Evolutionary conservation across 2,329 filamentous ascomycete species (phyloP), one percentile per base, ranked within the genome.

Genomic region (Penicillium aurantiogriseum): DNA sequence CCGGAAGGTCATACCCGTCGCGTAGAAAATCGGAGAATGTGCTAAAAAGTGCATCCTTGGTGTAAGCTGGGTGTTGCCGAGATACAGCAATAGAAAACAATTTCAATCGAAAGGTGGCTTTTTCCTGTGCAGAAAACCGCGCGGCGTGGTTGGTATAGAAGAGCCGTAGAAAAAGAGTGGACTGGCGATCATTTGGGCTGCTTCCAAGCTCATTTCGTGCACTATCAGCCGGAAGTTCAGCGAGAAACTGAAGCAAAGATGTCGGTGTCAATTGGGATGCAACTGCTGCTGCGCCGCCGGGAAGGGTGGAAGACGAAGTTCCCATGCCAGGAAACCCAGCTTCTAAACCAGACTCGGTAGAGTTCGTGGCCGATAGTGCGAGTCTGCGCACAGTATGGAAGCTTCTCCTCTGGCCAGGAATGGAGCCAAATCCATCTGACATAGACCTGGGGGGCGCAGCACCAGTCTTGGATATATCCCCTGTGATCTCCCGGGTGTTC

Each of bases 81-180:
- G 68, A 63, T 42, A 76, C 66, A 2, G 74, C 79, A 47, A 71
- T 71, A 31, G 71, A 72, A 21, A 70, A 60, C 15, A 81, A 63
- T 63, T 71, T 71, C 25, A 80, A 56, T 46, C 62, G 67, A 35
- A 69, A 63, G 33, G 71, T 57, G 39, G 71, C 74, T 42, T 71
- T 66, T 29, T 68, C 63, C 38, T 67, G 52, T 19, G 63, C 59
- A 29, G 73, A 69, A 19, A 69, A 68, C 5, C 60, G 43, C 7
- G 71, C 63, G 21, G 75, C 61, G 3, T 65, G 60, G 27, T 68
- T 64, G 31, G 39, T 58, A 54, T 79, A 71, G 49, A 80, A 78
- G 35, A 72, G 72, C 29, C 64, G 67, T 31, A 82, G 61, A 56
- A 80, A 81, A 6, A 73, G 54, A 2, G 78, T 80, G 4, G 77